A percentile compares a stretch with the other conserved stretches of the same genome.
These are phyloP conservation scores for Diphasiastrum complanatum DNA, from an alignment of 83 land plant species.

Conservation along the genomic window DNA sequence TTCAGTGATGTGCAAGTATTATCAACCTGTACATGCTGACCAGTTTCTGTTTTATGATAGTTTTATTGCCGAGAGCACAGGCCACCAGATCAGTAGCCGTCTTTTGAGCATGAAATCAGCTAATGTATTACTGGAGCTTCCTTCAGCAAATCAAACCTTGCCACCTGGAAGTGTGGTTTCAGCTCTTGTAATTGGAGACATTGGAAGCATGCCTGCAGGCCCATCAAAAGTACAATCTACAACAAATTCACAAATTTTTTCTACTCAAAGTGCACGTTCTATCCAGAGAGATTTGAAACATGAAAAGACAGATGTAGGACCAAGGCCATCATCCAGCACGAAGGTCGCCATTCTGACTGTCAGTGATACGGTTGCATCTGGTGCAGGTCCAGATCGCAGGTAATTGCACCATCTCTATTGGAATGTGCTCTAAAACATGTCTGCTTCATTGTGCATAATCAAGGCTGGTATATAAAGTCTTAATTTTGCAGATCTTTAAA, in stretches of 20 bases:
- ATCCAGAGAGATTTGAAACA: neutral
- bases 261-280: neutral
- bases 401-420: no score
- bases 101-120: slow-evolving; percentile 89
- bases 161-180: slow-evolving; percentile 57
- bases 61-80: slow-evolving; percentile 91
- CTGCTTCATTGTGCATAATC: no score
- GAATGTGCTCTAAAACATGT: no score
- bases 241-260: neutral
- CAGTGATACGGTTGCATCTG: slow-evolving; percentile 94
- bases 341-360: slow-evolving; percentile 87
- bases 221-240: no score
- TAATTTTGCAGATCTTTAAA: neutral
- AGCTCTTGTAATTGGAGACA: slow-evolving; percentile 69
- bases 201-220: slow-evolving; percentile 21
- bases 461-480: neutral
- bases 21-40: neutral
- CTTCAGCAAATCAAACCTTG: slow-evolving; percentile 40
- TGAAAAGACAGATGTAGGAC: neutral
- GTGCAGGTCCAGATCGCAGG: slow-evolving; percentile 89
- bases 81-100: slow-evolving; percentile 83
- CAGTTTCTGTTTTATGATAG: slow-evolving; percentile 32
- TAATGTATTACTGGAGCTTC: slow-evolving; percentile 78
- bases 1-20: neutral
- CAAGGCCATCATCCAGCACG: no score